Evolutionary conservation across 345 rosid species (phyloP), one percentile per base, ranked within the genome.

Genomic region (Orychophragmus violaceus): DNA sequence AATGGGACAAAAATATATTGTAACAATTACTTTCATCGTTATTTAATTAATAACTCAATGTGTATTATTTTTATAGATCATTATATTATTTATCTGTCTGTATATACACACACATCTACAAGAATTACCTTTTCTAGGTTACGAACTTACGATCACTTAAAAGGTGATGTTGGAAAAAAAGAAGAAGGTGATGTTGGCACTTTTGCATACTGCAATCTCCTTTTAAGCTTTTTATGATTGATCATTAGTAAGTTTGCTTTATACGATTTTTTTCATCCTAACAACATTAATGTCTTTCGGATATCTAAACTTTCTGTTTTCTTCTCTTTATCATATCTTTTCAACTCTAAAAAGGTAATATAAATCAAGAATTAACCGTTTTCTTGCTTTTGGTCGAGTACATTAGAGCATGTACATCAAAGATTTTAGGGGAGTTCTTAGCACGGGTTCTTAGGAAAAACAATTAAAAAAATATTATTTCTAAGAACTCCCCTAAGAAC

Each of bases 201-300:
- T 72, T 72, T 65, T 72, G 71, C 48, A 41, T 58, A 64, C 65
- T 58, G 49, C 54, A 28, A 72, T 56, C 17, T 50, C 30, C n/a
- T 39, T 58, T 46, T 3, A 50, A 49, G 22, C 62, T 58, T 66
- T 73, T 50, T 39, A 50, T 66, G 55, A 59, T 32, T 59, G 59
- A 30, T 36, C 33, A 50, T 39, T 65, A 24, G 67, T 59, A 51
- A 32, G 18, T 50, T 42, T 51, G 46, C 71, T 72, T 58, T 72
- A 64, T 28, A 17, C 18, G 18, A 21, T 22, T 35, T 35, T 17
- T 29, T 36, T 19, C 22, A 25, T 66, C 60, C 55, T 52, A 62
- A 33, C 41, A 54, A 25, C 67, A 62, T 39, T 59, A n/a, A n/a
- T n/a, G 36, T 39, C 50, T 71, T 63, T 56, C 3, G 52, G 25